Base-by-base conservation (phyloP, 2,329 filamentous ascomycete genomes). In the Didymella pinodella region DNA sequence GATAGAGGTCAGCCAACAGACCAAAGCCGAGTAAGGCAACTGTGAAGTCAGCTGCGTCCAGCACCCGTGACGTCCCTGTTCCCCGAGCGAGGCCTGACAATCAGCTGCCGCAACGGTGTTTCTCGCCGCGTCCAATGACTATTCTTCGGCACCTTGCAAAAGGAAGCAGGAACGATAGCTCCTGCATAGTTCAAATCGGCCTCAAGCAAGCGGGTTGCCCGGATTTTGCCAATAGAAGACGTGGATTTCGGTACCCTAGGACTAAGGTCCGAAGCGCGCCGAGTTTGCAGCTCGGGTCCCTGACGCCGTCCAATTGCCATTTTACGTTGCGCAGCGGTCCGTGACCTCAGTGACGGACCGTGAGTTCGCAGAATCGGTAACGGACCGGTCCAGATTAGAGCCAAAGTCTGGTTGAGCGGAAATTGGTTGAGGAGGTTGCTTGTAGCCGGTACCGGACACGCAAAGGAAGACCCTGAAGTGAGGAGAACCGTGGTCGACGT, bases 351-450 rank as follows among this genome's bases (percentile, higher is more conserved):
- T 52, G 47, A 51, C 54, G 48, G 47, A 51, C 48, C 54, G 48
- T 49, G 43, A 53, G 48, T 47, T 57, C 41, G 54, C 54, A 51
- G 54, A 48, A 57, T 48, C 55, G 45, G 49, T 54, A 46, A 53
- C 55, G 49, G 55, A 58, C 55, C 55, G 55, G 55, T 58, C 49
- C 55, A 58, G 55, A 58, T 44, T 28, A 46, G 29, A 49, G 48
- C 25, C 16, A 41, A 58, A 58, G 44, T 53, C 45, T 58, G 48
- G 55, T 44, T 44, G 44, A 20, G 49, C 38, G 44, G 45, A 49
- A 58, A 53, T 48, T 57, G 44, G 44, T 52, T 57, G 54, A 48
- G 54, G 43, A 46, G 41, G 20, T 51, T 48, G 44, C 36, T 48
- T 50, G 47, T 40, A 31, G 54, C 50, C 26, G 56, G 48, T 41